A percentile compares a stretch with the other conserved stretches of the same genome.
Conservation (phyloP, 768 basidiomycete species). For the Sutorius australiensis region DNA sequence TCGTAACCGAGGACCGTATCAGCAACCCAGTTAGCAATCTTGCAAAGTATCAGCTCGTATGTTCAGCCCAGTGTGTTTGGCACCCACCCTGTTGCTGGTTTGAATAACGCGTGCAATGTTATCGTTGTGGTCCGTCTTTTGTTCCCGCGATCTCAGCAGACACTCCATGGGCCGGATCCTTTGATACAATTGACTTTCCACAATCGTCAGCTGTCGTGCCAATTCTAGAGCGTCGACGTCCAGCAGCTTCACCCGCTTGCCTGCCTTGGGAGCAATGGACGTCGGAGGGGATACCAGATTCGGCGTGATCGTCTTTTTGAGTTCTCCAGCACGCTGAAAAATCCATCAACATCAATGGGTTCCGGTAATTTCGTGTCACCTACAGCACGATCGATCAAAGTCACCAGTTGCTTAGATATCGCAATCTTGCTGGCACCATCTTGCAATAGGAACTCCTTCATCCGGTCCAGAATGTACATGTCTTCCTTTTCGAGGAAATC, state of each 20-base stretch:
- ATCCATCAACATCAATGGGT: slow-evolving; percentile 11
- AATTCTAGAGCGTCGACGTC: slow-evolving; percentile 89
- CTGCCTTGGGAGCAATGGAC: slow-evolving; percentile 68
- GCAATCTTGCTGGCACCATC: slow-evolving; percentile 60
- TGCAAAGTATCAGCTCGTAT: slow-evolving; percentile 1
- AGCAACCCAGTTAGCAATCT: slow-evolving; percentile 95
- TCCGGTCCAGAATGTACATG: slow-evolving; percentile 70
- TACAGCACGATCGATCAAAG: slow-evolving; percentile 77
- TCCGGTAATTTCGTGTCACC: slow-evolving; percentile 29
- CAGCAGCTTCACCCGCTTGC: slow-evolving; percentile 70
- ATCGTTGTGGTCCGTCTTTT: slow-evolving; percentile 67
- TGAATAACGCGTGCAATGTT: slow-evolving; percentile 87
- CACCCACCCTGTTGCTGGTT: slow-evolving; percentile 75
- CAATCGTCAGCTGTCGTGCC: slow-evolving; percentile 87
- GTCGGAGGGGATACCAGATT: slow-evolving; percentile 62
- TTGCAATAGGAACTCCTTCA: slow-evolving; percentile 73
- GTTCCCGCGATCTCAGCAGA: slow-evolving; percentile 76
- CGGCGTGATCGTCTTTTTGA: slow-evolving; percentile 54
- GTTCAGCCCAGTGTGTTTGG: neutral
- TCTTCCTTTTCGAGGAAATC: slow-evolving; percentile 87
- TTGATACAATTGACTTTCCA: slow-evolving; percentile 85
- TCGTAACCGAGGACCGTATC: slow-evolving; percentile 77
- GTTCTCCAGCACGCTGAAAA: slow-evolving; percentile 50
- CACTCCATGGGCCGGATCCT: slow-evolving; percentile 90
- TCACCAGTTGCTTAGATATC: slow-evolving; percentile 72